These are phyloP conservation scores for Pseudocercospora fijiensis DNA, from an alignment of 2,329 filamentous ascomycete species.

Conservation along the genomic window DNA sequence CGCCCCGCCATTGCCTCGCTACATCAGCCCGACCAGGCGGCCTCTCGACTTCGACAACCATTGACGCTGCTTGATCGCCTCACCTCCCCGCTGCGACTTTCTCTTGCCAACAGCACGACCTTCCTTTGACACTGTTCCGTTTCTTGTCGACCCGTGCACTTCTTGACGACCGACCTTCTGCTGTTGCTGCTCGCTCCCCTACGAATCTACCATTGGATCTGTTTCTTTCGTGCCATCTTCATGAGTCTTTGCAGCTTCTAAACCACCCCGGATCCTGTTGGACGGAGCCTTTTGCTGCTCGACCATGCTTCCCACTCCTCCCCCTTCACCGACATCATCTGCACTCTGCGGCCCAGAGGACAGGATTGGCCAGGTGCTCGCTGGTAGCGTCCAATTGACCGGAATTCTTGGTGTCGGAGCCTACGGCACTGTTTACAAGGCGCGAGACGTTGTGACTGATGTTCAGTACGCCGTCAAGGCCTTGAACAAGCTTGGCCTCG, in stretches of 20 bases:
- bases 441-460: slow-evolving; percentile 77
- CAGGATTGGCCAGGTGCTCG: slow-evolving; percentile 78
- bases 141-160: not conserved
- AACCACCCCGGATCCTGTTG: slow-evolving; percentile 14
- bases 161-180: not conserved
- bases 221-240: slow-evolving; percentile 8
- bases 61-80: slow-evolving; percentile 19
- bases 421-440: slow-evolving; percentile 93
- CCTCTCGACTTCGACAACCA: slow-evolving; percentile 13
- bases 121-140: slow-evolving; percentile 3
- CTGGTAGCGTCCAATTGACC: slow-evolving; percentile 77
- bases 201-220: slow-evolving; percentile 17
- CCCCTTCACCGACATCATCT: slow-evolving; percentile 46
- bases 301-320: slow-evolving; percentile 52
- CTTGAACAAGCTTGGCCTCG: slow-evolving; percentile 88
- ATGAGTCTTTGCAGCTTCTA: slow-evolving; percentile 26
- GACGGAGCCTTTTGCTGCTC: slow-evolving; percentile 7
- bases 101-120: slow-evolving; percentile 5
- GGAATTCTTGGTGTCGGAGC: slow-evolving; percentile 88
- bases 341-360: slow-evolving; percentile 65
- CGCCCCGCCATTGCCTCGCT: slow-evolving; percentile 29
- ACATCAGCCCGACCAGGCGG: slow-evolving; percentile 24
- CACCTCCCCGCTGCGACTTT: slow-evolving; percentile 19
- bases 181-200: slow-evolving; percentile 4
- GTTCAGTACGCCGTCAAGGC: slow-evolving; percentile 93